Evolutionary conservation across 208 protist genomes (phyloP).

Genomic region (Wallacemonas sp.): DNA sequence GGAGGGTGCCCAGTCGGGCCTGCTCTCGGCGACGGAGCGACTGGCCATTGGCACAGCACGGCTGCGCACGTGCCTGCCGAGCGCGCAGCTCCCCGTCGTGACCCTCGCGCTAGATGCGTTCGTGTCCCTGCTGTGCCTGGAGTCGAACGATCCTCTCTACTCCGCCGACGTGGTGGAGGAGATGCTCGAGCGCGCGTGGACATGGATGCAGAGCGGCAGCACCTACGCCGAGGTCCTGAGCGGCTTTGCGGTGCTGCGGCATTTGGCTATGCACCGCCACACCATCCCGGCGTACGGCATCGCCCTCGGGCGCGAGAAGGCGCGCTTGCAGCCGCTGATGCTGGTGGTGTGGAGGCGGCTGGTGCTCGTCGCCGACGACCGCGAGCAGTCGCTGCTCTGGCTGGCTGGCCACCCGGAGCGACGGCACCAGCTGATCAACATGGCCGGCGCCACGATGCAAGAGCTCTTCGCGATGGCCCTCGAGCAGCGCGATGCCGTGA

Average conservation of each 20-base stretch:
- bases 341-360: slow-evolving; percentile 56
- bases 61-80: slow-evolving; percentile 60
- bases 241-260: slow-evolving; percentile 58
- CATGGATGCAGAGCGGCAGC: slow-evolving; percentile 48
- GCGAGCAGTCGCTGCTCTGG: slow-evolving; percentile 23
- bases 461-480: slow-evolving; percentile 57
- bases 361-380: slow-evolving; percentile 28
- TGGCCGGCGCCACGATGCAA: slow-evolving; percentile 58
- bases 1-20: slow-evolving; percentile 44
- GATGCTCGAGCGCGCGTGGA: slow-evolving; percentile 45
- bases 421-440: slow-evolving; percentile 39
- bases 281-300: slow-evolving; percentile 31
- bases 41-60: slow-evolving; percentile 69
- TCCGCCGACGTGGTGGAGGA: slow-evolving; percentile 56
- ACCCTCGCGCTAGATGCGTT: slow-evolving; percentile 80
- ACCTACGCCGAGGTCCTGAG: slow-evolving; percentile 52
- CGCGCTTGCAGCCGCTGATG: slow-evolving; percentile 47
- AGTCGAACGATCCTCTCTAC: slow-evolving; percentile 35
- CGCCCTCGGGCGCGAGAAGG: slow-evolving; percentile 28
- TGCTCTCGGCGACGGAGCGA: slow-evolving; percentile 46
- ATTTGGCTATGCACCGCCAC: slow-evolving; percentile 31
- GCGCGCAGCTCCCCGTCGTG: slow-evolving; percentile 43
- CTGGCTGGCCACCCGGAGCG: slow-evolving; percentile 1
- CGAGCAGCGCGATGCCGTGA: slow-evolving; percentile 33
- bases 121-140: slow-evolving; percentile 55